Base-by-base conservation (phyloP, 805 yeast species). In the Suhomyces sp. region DNA sequence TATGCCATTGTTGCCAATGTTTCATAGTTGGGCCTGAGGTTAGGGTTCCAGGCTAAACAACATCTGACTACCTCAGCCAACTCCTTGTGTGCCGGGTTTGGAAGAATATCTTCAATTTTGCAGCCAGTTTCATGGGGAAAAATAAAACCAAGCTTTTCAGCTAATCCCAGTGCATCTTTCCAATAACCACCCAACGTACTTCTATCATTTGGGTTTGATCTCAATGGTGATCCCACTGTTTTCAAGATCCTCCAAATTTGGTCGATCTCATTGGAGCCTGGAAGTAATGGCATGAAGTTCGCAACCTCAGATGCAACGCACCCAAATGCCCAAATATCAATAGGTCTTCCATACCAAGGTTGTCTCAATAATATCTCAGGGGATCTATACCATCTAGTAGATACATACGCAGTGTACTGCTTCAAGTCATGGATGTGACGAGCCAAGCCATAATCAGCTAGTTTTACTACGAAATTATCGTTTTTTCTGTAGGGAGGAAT, bases 251-350 rank as follows among this genome's bases (percentile, higher is more conserved):
- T 76, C 74, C 78, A 74, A 9, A 81, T 71, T 64, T 90, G 97
- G 52, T 90, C 95, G 32, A 81, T 50, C 52, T 85, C 93, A 53
- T 80, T 75, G 11, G 70, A 54, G 0, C 98, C 98, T 0, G 96
- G 95, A 51, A 91, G 86, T 21, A 90, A 65, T 1, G 98, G 96
- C 23, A 70, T 55, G 48, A 84, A 78, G 28, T 79, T 79, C 15
- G 86, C 83, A 28, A 79, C 68, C 53, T 85, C 95, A 5, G 76
- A 76, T 2, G 85, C 87, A 24, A 85, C 87, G 28, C 81, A 74
- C 2, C 88, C 95, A 66, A 84, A 85, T 0, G 95, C 91, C 95
- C 95, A 85, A 21, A 85, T 74, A 62, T 85, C 95, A 23, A 83
- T 74, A 2, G 93, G 88, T 42, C 62, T 74, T 0, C 87, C 75